Evolutionary conservation across 345 rosid genomes (phyloP), one percentile per base, ranked within the genome.

Genomic region (Euclidium syriacum): DNA sequence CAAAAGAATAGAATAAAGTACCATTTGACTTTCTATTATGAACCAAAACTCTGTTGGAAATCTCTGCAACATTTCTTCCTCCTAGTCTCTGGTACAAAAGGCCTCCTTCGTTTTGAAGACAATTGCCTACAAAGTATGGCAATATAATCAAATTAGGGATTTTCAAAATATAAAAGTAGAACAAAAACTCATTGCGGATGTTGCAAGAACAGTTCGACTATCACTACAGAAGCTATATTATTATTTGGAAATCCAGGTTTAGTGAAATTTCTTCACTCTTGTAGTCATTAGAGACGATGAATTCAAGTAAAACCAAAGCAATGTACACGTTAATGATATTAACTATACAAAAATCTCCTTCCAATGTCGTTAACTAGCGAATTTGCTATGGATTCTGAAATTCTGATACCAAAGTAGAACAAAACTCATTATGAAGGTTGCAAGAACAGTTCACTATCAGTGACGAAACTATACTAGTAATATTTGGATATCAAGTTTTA

Each of bases 71-170:
- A 50, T 59, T 16, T 52, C 71, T 16, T 24, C 78, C 66, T 24
- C 78, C 66, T 34, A 68, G 56, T 14, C 60, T 63, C 36, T 43
- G 61, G 14, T 22, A 70, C 29, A 58, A 64, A 65, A 50, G 14
- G 44, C 51, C 63, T 68, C 54, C 61, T 53, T 75, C 77, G 47
- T 58, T 68, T 42, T 64, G 67, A 74, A 44, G 58, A 42, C 23
- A 49, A 30, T 72, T 80, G 46, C 87, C 94, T 89, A 79, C 35
- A 52, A 25, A 61, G 20, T 38, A 38, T 38, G 51, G 25, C 62
- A 39, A 34, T 67, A 38, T 63, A 12, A 52, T 17, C 16, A 14
- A 40, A 40, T 22, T 20, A 18, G 42, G 9, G 11, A 25, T n/a
- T 25, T n/a, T 11, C 7, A 4, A 30, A 23, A 59, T 2, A 7